A percentile compares a stretch with the other conserved stretches of the same genome.
Conservation (phyloP, 202 grass and related monocot genomes). For the Cymbopogon flexuosus region DNA sequence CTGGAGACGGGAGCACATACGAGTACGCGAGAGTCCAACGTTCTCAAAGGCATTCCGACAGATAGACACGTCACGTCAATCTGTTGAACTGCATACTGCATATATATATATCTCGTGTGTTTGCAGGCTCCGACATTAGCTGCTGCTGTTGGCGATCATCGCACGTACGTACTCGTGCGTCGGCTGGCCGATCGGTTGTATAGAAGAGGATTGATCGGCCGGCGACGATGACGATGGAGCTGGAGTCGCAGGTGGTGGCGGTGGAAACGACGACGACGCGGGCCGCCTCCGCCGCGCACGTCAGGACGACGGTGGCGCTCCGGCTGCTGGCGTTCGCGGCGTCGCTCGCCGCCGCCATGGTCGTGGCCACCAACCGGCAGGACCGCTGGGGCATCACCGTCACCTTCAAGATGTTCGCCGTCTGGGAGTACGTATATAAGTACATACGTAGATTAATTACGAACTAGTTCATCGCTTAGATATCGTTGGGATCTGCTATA, state of each 20-base stretch:
- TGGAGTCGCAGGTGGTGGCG: conserved; percentile 25
- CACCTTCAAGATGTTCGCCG: conserved; percentile 40
- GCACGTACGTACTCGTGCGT: not conserved
- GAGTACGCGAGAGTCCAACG: not conserved
- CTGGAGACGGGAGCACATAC: not conserved
- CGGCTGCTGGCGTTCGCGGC: conserved; percentile 16
- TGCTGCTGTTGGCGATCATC: not conserved
- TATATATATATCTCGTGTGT: not conserved
- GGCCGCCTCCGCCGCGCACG: not conserved
- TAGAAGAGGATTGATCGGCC: too few species aligned
- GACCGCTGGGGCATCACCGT: conserved; percentile 40
- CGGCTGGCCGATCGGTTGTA: too few species aligned
- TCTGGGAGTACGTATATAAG: conserved; percentile 31
- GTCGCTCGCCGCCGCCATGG: conserved; percentile 31
- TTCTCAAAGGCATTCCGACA: not conserved
- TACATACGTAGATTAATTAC: too few species aligned
- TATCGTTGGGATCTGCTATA: not conserved
- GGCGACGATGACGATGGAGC: conserved; percentile 2
- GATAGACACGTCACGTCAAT: not conserved
- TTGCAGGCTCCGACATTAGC: not conserved
- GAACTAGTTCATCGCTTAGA: too few species aligned
- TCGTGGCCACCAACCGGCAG: conserved; percentile 30
- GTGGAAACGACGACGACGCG: not conserved
- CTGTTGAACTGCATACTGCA: not conserved
- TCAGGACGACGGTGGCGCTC: not conserved